These are phyloP conservation scores for Entomortierella beljakovae DNA, from an alignment of 192 early-diverging fungal species.

Conservation along the genomic window DNA sequence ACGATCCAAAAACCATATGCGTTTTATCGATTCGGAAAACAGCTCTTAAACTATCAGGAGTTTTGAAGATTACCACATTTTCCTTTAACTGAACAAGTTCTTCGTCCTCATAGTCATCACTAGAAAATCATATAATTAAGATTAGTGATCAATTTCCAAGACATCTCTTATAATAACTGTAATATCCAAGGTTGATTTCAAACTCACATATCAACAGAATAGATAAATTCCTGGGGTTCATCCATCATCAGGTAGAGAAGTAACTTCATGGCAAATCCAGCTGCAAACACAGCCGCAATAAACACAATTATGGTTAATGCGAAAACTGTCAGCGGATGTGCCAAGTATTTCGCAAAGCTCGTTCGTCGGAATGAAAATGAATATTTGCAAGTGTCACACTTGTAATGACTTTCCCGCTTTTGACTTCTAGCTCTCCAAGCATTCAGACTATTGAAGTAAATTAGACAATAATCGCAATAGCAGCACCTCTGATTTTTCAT, in stretches of 20 bases:
- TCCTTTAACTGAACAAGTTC: conserved; percentile 3
- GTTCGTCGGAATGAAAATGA: conserved; percentile 65
- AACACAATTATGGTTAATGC: conserved; percentile 36
- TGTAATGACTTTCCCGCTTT: conserved; percentile 66
- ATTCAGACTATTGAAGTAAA: conserved; percentile 52
- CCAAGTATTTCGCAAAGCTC: conserved; percentile 56
- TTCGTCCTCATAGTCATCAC: conserved; percentile 31
- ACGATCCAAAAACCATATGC: conserved; percentile 54
- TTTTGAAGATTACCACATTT: conserved; percentile 34
- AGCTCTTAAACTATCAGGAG: conserved; percentile 41
- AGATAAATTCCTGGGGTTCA: conserved; percentile 33
- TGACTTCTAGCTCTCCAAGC: conserved; percentile 61
- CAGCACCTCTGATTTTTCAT: not conserved
- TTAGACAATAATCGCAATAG: not conserved
- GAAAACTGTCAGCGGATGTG: conserved; percentile 62
- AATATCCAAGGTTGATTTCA: not conserved
- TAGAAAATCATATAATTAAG: conserved; percentile 14
- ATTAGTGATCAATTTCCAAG: conserved; percentile 15
- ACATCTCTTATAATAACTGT: not conserved
- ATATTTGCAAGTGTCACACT: conserved; percentile 72
- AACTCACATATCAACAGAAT: conserved; percentile 32
- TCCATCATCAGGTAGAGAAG: conserved; percentile 40
- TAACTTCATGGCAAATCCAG: conserved; percentile 45
- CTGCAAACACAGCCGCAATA: conserved; percentile 28
- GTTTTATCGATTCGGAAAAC: conserved; percentile 55